These are phyloP conservation scores for Diplogelasinospora grovesii DNA, from an alignment of 495 filamentous ascomycete species.

Conservation along the genomic window DNA sequence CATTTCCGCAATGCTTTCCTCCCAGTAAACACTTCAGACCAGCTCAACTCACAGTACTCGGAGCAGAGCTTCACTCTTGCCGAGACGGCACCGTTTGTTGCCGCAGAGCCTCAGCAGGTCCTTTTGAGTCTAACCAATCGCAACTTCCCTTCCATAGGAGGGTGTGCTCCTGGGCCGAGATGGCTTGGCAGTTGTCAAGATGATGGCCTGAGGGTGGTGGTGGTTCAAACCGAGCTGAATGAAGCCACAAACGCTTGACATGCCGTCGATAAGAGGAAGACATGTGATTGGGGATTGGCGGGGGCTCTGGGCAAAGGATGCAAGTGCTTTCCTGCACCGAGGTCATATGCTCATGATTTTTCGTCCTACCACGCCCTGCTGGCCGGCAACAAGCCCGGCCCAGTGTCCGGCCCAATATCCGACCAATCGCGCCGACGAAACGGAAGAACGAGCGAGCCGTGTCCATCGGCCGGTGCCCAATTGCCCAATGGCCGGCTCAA, in stretches of 20 bases:
- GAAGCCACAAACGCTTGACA: no score
- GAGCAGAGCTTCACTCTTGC: neutral
- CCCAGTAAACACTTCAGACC: neutral
- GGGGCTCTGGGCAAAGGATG: neutral
- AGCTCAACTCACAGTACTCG: neutral
- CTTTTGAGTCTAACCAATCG: neutral
- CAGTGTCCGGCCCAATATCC: no score
- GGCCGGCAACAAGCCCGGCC: no score
- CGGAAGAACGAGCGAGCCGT: no score
- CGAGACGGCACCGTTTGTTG: slow-evolving; percentile 5
- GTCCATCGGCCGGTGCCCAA: no score
- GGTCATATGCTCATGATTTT: slow-evolving; percentile 9
- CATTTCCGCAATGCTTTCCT: neutral
- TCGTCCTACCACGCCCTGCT: no score
- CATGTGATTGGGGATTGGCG: slow-evolving; percentile 2
- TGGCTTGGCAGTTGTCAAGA: neutral
- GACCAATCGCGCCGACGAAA: no score
- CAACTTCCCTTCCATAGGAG: neutral
- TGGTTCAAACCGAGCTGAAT: neutral
- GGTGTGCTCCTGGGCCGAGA: no score
- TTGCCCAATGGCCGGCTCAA: neutral
- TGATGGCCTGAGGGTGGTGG: neutral
- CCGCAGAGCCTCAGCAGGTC: slow-evolving; percentile 15
- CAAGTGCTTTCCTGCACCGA: no score
- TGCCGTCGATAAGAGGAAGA: slow-evolving; percentile 1